phyloP scores from a whole-genome alignment of 2,329 filamentous ascomycete species.

The Aspergillus hortae region DNA sequence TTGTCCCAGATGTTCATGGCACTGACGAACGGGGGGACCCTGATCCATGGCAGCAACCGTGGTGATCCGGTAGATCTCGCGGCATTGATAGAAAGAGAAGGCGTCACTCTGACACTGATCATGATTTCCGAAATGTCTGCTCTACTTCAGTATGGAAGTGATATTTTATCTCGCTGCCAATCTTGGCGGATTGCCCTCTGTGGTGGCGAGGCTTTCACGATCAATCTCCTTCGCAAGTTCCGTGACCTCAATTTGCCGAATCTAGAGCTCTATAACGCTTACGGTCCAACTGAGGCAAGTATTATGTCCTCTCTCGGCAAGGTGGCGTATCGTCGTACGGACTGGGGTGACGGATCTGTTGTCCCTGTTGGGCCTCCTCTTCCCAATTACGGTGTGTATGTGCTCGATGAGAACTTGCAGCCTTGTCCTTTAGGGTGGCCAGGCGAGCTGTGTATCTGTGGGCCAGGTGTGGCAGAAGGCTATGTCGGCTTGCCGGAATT shows the following conservation, averaged over 20 bases:
- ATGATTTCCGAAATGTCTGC: background rate
- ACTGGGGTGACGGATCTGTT: background rate
- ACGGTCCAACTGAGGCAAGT: background rate
- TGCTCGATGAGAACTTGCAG: slow-evolving; percentile 35
- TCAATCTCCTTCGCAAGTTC: background rate
- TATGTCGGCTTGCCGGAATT: slow-evolving; percentile 16
- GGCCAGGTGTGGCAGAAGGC: slow-evolving; percentile 21
- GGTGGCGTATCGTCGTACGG: background rate
- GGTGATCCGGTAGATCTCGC: background rate
- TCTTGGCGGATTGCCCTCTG: background rate
- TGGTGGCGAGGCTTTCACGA: background rate
- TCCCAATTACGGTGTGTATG: slow-evolving; percentile 35
- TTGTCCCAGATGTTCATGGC: slow-evolving; percentile 9
- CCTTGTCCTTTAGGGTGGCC: slow-evolving; percentile 38
- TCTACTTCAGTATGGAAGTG: background rate
- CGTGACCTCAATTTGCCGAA: background rate
- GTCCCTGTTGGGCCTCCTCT: slow-evolving; percentile 13
- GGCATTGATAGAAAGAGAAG: background rate
- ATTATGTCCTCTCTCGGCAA: background rate
- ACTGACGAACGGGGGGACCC: slow-evolving; percentile 7
- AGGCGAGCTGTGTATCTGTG: slow-evolving; percentile 44
- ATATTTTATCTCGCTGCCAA: background rate
- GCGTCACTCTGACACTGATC: background rate
- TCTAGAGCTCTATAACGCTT: background rate
- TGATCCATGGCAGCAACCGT: slow-evolving; percentile 1